phyloP scores from a whole-genome alignment of 2,329 filamentous ascomycete species.

The Amauroascus niger region DNA sequence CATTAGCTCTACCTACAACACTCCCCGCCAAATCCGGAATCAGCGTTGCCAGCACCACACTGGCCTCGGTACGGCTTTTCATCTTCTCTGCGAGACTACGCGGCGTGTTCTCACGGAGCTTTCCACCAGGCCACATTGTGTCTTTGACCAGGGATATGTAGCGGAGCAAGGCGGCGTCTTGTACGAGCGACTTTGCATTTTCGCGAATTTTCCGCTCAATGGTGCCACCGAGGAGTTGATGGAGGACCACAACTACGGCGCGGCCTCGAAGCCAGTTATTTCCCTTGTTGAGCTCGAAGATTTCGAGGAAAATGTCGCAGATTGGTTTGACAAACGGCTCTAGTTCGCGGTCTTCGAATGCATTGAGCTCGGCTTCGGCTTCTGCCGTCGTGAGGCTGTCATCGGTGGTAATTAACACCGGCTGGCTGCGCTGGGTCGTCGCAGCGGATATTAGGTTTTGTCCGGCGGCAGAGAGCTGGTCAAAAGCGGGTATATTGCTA shows the following conservation, averaged over 20 bases:
- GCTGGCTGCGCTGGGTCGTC: constrained; percentile 41
- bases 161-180: constrained; percentile 67
- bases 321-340: constrained; percentile 98
- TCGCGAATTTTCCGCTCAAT: constrained; percentile 94
- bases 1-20: constrained; percentile 87
- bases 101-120: constrained; percentile 42
- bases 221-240: constrained; percentile 89
- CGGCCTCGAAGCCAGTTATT: constrained; percentile 96
- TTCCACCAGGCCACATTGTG: constrained; percentile 62
- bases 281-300: constrained; percentile 86
- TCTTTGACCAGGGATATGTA: constrained; percentile 67
- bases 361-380: constrained; percentile 86
- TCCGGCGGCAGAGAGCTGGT: constrained; percentile 84
- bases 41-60: constrained; percentile 76
- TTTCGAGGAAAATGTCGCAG: constrained; percentile 91
- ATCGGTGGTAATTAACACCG: constrained; percentile 30
- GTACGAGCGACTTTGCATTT: constrained; percentile 59
- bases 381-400: constrained; percentile 52
- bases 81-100: constrained; percentile 64
- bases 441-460: constrained; percentile 62
- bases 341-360: constrained; percentile 79
- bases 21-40: constrained; percentile 84
- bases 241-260: constrained; percentile 89
- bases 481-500: constrained; percentile 88
- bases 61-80: constrained; percentile 75